Evolutionary conservation across 352 stramenopile species (phyloP).

Genomic region (Thraustochytrium striatum): DNA sequence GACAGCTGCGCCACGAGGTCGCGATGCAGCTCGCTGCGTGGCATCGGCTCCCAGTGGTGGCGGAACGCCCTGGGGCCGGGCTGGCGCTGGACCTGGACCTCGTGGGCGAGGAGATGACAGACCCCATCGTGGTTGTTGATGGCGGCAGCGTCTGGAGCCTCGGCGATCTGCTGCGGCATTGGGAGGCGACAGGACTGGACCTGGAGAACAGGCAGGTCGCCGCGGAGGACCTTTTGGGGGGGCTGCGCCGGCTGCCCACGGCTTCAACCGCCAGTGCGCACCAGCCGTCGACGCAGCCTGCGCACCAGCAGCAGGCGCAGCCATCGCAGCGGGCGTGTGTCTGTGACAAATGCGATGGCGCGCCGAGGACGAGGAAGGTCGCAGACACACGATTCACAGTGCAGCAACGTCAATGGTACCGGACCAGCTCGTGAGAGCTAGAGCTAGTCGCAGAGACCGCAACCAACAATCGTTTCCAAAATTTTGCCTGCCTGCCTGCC

Average conservation of each 20-base stretch:
- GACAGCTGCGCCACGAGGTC: slow-evolving; percentile 2
- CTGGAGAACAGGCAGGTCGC: slow-evolving; percentile 11
- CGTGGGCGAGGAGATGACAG: slow-evolving; percentile 2
- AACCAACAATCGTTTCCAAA: too few relatives aligned
- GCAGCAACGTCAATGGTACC: too few relatives aligned
- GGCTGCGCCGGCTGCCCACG: neutral
- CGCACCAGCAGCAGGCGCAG: too few relatives aligned
- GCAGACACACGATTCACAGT: too few relatives aligned
- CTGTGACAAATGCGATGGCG: too few relatives aligned
- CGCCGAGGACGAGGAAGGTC: too few relatives aligned
- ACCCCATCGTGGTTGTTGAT: slow-evolving; percentile 11
- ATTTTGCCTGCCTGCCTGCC: too few relatives aligned
- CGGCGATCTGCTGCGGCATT: slow-evolving; percentile 8
- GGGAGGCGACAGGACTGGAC: slow-evolving; percentile 30
- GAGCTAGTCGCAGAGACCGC: too few relatives aligned
- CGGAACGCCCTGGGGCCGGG: neutral
- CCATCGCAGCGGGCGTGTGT: too few relatives aligned
- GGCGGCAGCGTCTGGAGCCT: slow-evolving; percentile 6
- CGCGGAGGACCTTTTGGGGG: neutral
- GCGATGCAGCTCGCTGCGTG: neutral
- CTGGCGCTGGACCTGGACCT: slow-evolving; percentile 13
- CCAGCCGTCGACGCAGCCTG: too few relatives aligned
- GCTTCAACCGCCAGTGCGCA: too few relatives aligned
- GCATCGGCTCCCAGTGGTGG: neutral
- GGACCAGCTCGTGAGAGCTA: too few relatives aligned